These are phyloP conservation scores for Fraxinus xanthoxyloides DNA, from an alignment of 305 asterid genomes.

Conservation along the genomic window DNA sequence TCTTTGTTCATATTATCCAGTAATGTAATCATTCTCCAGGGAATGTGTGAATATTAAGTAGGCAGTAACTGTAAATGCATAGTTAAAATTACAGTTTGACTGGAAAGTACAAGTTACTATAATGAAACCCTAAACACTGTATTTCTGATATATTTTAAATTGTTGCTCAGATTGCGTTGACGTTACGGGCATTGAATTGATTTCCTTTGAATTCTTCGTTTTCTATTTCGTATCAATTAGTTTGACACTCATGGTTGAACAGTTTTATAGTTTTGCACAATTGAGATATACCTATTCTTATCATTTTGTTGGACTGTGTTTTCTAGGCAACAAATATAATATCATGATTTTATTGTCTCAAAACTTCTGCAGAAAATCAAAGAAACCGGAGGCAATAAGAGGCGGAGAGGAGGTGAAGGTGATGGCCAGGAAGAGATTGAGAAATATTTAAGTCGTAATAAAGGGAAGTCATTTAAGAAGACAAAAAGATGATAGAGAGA, in stretches of 20 bases:
- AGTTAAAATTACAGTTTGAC: neutral
- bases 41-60: neutral
- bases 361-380: conserved; percentile 54
- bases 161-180: neutral
- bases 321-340: neutral
- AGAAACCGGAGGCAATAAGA: conserved; percentile 56
- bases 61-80: neutral
- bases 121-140: neutral
- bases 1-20: neutral
- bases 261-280: neutral
- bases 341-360: neutral
- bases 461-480: conserved; percentile 44
- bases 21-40: neutral
- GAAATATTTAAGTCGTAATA: conserved; percentile 38
- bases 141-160: neutral
- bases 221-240: neutral
- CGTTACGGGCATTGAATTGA: neutral
- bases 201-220: neutral
- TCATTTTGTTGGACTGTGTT: neutral
- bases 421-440: conserved; percentile 46
- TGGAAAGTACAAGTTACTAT: neutral
- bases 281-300: neutral
- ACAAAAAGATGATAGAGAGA: conserved; percentile 25
- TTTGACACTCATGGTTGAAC: neutral
- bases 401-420: conserved; percentile 12